These are phyloP conservation scores for Tulasnella calospora DNA, from an alignment of 768 basidiomycete genomes.

Conservation along the genomic window DNA sequence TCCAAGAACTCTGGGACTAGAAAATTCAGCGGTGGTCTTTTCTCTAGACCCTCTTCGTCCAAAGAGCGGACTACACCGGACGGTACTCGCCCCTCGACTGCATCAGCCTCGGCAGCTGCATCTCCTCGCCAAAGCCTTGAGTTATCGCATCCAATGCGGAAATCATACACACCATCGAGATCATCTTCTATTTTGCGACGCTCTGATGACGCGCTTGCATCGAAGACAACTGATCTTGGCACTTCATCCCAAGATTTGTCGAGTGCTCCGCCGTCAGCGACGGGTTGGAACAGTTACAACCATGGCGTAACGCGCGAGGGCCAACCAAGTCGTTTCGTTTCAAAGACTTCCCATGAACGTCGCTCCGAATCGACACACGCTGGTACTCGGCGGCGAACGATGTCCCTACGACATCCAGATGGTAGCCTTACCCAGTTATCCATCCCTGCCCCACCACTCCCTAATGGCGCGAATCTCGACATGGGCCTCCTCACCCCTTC, in stretches of 20 bases:
- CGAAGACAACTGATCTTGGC: background rate
- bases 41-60: background rate
- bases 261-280: background rate
- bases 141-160: background rate
- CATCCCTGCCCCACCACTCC: background rate
- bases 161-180: background rate
- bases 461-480: background rate
- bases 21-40: constrained; percentile 11
- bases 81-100: background rate
- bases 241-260: background rate
- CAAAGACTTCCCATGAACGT: background rate
- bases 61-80: background rate
- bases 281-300: background rate
- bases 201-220: background rate
- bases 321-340: background rate
- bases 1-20: background rate
- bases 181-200: background rate
- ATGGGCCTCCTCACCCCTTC: background rate
- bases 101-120: background rate
- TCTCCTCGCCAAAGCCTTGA: background rate
- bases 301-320: background rate
- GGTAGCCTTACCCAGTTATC: background rate
- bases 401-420: background rate
- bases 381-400: background rate
- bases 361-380: background rate